Evolutionary conservation across 305 asterid species (phyloP).

Genomic region (Salvia sclarea): DNA sequence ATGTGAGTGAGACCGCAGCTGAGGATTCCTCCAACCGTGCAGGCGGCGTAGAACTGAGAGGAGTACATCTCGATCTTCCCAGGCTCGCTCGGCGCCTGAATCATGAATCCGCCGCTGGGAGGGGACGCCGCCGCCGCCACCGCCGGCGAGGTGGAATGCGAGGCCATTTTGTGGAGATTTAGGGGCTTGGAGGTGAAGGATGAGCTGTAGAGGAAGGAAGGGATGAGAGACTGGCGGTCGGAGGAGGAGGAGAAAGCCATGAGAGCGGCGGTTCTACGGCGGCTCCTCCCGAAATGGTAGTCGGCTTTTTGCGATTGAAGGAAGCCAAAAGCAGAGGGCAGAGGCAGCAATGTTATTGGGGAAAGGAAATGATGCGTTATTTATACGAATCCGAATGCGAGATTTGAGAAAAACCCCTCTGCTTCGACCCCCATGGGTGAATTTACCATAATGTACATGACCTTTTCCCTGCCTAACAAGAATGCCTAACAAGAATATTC

Average conservation of each 20-base stretch:
- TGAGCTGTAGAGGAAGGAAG: slow-evolving; percentile 62
- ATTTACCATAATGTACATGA: slow-evolving; percentile 1
- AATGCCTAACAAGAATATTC: too few species aligned
- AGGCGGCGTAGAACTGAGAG: slow-evolving; percentile 78
- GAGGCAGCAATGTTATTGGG: slow-evolving; percentile 30
- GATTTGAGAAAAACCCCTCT: slow-evolving; percentile 17
- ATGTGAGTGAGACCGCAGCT: slow-evolving; percentile 95
- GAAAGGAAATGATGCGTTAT: slow-evolving; percentile 21
- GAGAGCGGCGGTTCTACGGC: slow-evolving; percentile 20
- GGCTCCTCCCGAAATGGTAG: slow-evolving; percentile 32
- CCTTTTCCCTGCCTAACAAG: too few species aligned
- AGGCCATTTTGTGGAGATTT: slow-evolving; percentile 33
- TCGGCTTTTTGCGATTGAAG: slow-evolving; percentile 9
- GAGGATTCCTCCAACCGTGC: slow-evolving; percentile 84
- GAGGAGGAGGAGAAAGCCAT: slow-evolving; percentile 52
- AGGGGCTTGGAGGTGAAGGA: slow-evolving; percentile 48
- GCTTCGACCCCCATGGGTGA: not conserved
- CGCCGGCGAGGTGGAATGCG: slow-evolving; percentile 31
- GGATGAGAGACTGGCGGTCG: slow-evolving; percentile 79
- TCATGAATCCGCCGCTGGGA: slow-evolving; percentile 44
- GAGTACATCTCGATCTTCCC: slow-evolving; percentile 86
- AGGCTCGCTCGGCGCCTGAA: slow-evolving; percentile 76
- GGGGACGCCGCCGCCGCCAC: slow-evolving; percentile 22
- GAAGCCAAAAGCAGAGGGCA: slow-evolving; percentile 11
- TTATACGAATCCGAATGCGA: slow-evolving; percentile 33